Base-by-base conservation (phyloP, 345 rosid species). In the Populus simonii region DNA sequence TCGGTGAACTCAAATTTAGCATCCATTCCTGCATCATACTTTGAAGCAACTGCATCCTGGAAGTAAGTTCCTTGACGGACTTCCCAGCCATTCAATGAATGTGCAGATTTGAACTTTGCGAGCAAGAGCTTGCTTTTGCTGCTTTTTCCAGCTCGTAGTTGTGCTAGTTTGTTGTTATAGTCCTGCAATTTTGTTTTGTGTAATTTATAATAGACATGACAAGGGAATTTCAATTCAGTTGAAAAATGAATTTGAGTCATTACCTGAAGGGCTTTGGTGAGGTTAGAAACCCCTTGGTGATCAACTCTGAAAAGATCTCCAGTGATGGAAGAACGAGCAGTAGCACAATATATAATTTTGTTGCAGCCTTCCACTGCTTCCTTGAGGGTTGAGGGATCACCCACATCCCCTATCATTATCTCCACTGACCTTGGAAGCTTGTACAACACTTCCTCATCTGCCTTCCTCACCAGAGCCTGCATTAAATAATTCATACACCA, bases 21-120 rank as follows among this genome's bases (percentile, higher is more conserved):
- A 83, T 95, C 96, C 93, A 95, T 93, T 72, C 98, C 98, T 33
- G 89, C 98, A 80, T 92, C 99, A 73, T 88, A 95, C 88, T 91
- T 95, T 17, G 91, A 82, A 79, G 93, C 92, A 76, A 92, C 67
- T 35, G 85, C 87, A 71, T 95, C 97, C 89, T 91, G 94, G 79
- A 95, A 95, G 79, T 95, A 95, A 82, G 96, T 91, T 74, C 99
- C 98, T 83, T 86, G 89, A 73, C 87, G 93, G 73, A 92, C 86
- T 84, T 95, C 92, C 99, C 99, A 95, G 17, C 92, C 97, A 20
- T 83, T 35, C 73, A 95, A 85, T 31, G 98, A 81, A 65, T 89
- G 90, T 29, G 80, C 87, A 0, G 91, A 84, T 76, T 89, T 95
- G 80, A 95, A 92, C 83, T 95, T 95, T 5, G 98, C 87, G 12